phyloP scores from a whole-genome alignment of 73 alveolate genomes.

The Breviolum minutum region DNA sequence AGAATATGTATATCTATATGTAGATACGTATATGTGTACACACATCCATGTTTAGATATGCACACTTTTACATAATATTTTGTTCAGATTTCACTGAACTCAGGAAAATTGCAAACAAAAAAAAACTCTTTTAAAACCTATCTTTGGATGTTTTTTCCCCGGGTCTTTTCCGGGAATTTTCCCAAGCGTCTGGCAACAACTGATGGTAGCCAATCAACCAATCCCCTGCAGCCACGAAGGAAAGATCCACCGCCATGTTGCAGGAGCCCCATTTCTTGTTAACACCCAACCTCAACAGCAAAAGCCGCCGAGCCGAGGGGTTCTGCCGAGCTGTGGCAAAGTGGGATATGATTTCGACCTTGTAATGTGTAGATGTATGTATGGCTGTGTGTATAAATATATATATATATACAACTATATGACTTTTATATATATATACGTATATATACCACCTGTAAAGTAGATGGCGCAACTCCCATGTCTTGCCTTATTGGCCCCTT shows the following conservation, averaged over 20 bases:
- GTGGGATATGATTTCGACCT: background rate
- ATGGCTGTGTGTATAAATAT: too few species aligned
- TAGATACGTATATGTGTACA: background rate
- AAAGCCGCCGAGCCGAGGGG: background rate
- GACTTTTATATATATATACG: too few species aligned
- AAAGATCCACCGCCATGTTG: conserved; percentile 95
- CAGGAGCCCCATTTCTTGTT: conserved; percentile 96
- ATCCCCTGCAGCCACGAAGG: conserved; percentile 95
- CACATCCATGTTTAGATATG: background rate
- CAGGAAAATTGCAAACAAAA: too few species aligned
- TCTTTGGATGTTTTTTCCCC: background rate
- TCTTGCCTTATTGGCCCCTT: too few species aligned
- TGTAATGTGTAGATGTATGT: background rate
- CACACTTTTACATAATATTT: too few species aligned
- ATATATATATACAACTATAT: too few species aligned
- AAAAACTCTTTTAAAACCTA: too few species aligned
- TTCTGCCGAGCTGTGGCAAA: background rate
- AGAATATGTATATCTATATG: background rate
- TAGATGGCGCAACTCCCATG: too few species aligned
- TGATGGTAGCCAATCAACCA: conserved; percentile 54
- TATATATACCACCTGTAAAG: too few species aligned
- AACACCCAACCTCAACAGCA: conserved; percentile 64
- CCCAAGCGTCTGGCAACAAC: conserved; percentile 56
- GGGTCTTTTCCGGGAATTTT: background rate
- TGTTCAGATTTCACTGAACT: too few species aligned